Evolutionary conservation across 331 rosid genomes (phyloP).

Genomic region (Arachis monticola): DNA sequence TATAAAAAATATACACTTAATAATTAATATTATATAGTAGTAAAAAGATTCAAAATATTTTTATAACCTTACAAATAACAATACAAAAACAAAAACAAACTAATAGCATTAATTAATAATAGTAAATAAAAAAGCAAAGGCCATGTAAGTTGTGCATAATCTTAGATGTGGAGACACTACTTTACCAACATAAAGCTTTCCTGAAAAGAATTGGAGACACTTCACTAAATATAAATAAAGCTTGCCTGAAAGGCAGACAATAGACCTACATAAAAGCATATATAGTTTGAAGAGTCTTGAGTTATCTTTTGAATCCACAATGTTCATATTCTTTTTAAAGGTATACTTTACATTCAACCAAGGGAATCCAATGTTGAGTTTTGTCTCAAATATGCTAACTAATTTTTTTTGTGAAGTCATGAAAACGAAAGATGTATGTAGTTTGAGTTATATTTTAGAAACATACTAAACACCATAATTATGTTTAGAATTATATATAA

Average conservation of each 20-base stretch:
- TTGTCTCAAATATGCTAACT: conserved; percentile 36
- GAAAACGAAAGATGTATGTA: not conserved
- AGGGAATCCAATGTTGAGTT: conserved; percentile 71
- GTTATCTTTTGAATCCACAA: conserved; percentile 55
- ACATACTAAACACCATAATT: too few relatives aligned
- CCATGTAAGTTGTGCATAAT: not conserved
- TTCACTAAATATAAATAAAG: conserved; percentile 48
- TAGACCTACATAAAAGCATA: conserved; percentile 56
- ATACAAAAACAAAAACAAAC: too few relatives aligned
- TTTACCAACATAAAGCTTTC: conserved; percentile 48
- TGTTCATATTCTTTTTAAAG: conserved; percentile 45
- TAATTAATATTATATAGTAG: too few relatives aligned
- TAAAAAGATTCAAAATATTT: not conserved
- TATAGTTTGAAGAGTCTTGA: conserved; percentile 44
- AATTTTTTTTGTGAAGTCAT: conserved; percentile 16
- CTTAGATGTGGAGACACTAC: conserved; percentile 36
- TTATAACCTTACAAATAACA: conserved; percentile 7
- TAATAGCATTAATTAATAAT: too few relatives aligned
- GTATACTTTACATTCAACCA: conserved; percentile 51
- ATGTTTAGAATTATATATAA: too few relatives aligned
- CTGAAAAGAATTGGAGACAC: conserved; percentile 49
- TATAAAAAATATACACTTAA: too few relatives aligned
- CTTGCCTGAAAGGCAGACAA: conserved; percentile 56
- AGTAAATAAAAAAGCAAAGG: not conserved
- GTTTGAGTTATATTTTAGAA: conserved; percentile 13